Percentiles rank a stretch among this genome's conserved stretches.
Evolutionary conservation across 371 early-diverging fungal genomes (phyloP).

Genomic region (Apophysomyces ossiformis): DNA sequence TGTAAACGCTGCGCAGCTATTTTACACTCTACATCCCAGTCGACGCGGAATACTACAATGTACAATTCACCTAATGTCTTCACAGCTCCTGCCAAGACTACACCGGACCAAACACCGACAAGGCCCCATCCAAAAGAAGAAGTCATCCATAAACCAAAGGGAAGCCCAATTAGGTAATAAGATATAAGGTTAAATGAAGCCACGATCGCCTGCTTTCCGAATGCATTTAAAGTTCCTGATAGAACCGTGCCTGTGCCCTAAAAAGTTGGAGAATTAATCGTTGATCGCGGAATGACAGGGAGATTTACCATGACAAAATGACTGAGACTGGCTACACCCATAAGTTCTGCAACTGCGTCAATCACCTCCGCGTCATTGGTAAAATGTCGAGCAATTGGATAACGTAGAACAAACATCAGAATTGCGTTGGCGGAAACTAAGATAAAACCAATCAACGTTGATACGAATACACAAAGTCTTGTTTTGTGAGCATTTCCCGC

Average conservation of each 20-base stretch:
- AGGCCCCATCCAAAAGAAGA: slow-evolving; percentile 33
- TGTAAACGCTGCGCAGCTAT: slow-evolving; percentile 25
- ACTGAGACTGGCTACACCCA: slow-evolving; percentile 77
- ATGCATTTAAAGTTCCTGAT: slow-evolving; percentile 40
- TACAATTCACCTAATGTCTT: slow-evolving; percentile 33
- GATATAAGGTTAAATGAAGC: slow-evolving; percentile 39
- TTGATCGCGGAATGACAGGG: background rate
- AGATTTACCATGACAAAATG: slow-evolving; percentile 59
- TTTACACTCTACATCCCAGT: slow-evolving; percentile 39
- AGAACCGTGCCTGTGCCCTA: slow-evolving; percentile 43
- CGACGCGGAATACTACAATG: slow-evolving; percentile 20
- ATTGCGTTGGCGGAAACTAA: slow-evolving; percentile 27
- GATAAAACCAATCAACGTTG: slow-evolving; percentile 20
- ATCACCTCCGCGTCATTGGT: slow-evolving; percentile 57
- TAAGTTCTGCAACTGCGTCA: slow-evolving; percentile 50
- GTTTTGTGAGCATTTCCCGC: slow-evolving; percentile 35
- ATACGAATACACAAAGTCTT: slow-evolving; percentile 25
- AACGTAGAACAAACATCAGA: slow-evolving; percentile 26
- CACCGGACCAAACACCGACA: slow-evolving; percentile 45
- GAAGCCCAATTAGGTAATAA: slow-evolving; percentile 41
- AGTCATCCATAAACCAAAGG: slow-evolving; percentile 44
- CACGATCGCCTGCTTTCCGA: slow-evolving; percentile 45
- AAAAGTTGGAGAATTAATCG: background rate
- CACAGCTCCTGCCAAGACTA: slow-evolving; percentile 38
- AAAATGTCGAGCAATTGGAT: slow-evolving; percentile 39